Conservation (phyloP, 768 basidiomycete species). For the Kondoa malvinella region DNA sequence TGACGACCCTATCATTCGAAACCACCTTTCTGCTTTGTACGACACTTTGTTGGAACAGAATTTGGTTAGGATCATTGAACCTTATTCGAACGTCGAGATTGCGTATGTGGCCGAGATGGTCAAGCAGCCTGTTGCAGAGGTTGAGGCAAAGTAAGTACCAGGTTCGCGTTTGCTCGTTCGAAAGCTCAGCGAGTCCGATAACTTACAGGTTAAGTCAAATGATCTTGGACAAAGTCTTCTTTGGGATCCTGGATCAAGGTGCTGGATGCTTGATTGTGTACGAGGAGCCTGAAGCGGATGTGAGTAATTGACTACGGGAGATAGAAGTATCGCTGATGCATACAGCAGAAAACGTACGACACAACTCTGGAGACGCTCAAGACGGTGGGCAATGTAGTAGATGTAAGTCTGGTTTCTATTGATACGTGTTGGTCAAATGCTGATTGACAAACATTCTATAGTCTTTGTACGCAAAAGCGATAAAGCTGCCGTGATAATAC, state of each 20-base stretch:
- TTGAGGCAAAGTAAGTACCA: slow-evolving; percentile 21
- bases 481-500: background rate
- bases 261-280: slow-evolving; percentile 82
- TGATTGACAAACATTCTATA: background rate
- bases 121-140: slow-evolving; percentile 29
- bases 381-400: slow-evolving; percentile 85
- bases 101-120: slow-evolving; percentile 72
- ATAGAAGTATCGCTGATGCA: background rate
- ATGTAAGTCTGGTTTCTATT: slow-evolving; percentile 29
- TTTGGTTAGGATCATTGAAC: slow-evolving; percentile 82
- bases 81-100: slow-evolving; percentile 81
- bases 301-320: background rate
- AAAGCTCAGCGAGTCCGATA: background rate
- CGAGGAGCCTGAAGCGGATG: slow-evolving; percentile 62
- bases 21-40: slow-evolving; percentile 81
- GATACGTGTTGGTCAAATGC: background rate
- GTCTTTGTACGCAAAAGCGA: slow-evolving; percentile 3
- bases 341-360: slow-evolving; percentile 58
- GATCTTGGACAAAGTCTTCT: slow-evolving; percentile 87
- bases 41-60: slow-evolving; percentile 95
- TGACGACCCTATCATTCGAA: slow-evolving; percentile 85
- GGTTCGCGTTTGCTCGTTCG: slow-evolving; percentile 2
- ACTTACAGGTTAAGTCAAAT: slow-evolving; percentile 69
- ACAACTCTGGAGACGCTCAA: slow-evolving; percentile 76
- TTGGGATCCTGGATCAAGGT: slow-evolving; percentile 93